Evolutionary conservation across 306 rosid species (phyloP).

Genomic region (Acmispon strigosus): DNA sequence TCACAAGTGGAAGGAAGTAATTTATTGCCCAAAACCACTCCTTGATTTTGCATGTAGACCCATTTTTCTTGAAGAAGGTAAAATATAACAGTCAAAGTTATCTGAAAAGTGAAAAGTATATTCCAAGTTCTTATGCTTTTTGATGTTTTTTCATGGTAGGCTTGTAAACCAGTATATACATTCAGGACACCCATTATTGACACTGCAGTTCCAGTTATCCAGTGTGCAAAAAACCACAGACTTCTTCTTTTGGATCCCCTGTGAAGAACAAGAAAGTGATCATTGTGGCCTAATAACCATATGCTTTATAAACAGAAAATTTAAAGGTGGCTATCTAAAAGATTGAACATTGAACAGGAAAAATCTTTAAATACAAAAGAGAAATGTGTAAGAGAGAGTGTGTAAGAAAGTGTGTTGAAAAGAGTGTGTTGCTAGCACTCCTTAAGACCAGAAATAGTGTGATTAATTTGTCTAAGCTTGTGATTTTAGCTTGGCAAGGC

Average conservation of each 20-base stretch:
- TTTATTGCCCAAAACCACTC: slow-evolving; percentile 37
- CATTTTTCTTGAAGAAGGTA: slow-evolving; percentile 82
- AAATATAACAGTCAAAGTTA: slow-evolving; percentile 36
- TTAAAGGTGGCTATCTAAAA: not conserved
- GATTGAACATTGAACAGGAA: not conserved
- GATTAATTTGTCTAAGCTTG: not conserved
- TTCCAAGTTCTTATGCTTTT: slow-evolving; percentile 47
- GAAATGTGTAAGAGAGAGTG: no score
- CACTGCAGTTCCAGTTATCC: slow-evolving; percentile 58
- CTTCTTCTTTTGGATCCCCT: slow-evolving; percentile 64
- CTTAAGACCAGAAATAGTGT: not conserved
- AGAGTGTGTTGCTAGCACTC: no score
- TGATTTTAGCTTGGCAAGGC: not conserved
- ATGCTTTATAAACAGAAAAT: not conserved
- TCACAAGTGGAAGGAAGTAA: slow-evolving; percentile 18
- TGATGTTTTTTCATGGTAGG: slow-evolving; percentile 64
- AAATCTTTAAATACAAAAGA: no score
- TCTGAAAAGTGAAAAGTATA: slow-evolving; percentile 46
- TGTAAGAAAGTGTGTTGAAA: no score
- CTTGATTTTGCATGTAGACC: slow-evolving; percentile 52
- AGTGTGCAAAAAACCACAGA: slow-evolving; percentile 54
- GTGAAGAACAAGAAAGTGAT: not conserved
- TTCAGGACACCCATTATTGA: slow-evolving; percentile 50
- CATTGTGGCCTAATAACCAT: not conserved
- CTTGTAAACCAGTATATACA: slow-evolving; percentile 58